Evolutionary conservation across 2,329 filamentous ascomycete genomes (phyloP).

Genomic region (Hypoxylon sp.): DNA sequence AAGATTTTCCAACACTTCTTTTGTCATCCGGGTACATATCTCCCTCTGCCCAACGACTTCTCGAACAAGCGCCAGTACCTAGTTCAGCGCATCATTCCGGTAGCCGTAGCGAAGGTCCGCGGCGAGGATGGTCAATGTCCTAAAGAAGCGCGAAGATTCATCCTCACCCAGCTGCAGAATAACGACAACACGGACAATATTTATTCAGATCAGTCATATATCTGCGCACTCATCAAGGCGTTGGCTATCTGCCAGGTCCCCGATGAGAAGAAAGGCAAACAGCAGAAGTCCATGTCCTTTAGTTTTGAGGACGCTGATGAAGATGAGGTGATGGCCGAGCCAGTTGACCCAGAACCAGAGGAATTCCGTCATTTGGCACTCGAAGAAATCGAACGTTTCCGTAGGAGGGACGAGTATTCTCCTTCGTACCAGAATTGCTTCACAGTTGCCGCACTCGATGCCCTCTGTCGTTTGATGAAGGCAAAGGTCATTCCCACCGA

Average conservation of each 20-base stretch:
- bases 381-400: slow-evolving; percentile 76
- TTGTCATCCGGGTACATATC: slow-evolving; percentile 82
- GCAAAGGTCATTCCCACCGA: slow-evolving; percentile 70
- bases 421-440: slow-evolving; percentile 78
- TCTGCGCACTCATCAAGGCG: slow-evolving; percentile 81
- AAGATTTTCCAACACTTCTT: slow-evolving; percentile 91
- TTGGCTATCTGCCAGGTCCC: slow-evolving; percentile 72
- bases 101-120: slow-evolving; percentile 83
- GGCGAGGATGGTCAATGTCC: slow-evolving; percentile 84
- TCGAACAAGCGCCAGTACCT: slow-evolving; percentile 87
- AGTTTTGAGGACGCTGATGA: slow-evolving; percentile 60
- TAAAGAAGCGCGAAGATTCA: slow-evolving; percentile 82
- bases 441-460: slow-evolving; percentile 74
- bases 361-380: slow-evolving; percentile 68
- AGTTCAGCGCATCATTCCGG: slow-evolving; percentile 86
- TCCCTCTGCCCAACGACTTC: slow-evolving; percentile 92
- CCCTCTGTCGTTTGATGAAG: slow-evolving; percentile 75
- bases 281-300: slow-evolving; percentile 61
- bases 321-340: slow-evolving; percentile 60
- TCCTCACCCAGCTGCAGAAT: slow-evolving; percentile 89
- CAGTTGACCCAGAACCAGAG: slow-evolving; percentile 59
- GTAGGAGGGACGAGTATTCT: slow-evolving; percentile 78
- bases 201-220: slow-evolving; percentile 91
- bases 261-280: slow-evolving; percentile 58
- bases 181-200: slow-evolving; percentile 95